phyloP scores from a whole-genome alignment of 768 basidiomycete genomes.

The Russula griseocarnosa region DNA sequence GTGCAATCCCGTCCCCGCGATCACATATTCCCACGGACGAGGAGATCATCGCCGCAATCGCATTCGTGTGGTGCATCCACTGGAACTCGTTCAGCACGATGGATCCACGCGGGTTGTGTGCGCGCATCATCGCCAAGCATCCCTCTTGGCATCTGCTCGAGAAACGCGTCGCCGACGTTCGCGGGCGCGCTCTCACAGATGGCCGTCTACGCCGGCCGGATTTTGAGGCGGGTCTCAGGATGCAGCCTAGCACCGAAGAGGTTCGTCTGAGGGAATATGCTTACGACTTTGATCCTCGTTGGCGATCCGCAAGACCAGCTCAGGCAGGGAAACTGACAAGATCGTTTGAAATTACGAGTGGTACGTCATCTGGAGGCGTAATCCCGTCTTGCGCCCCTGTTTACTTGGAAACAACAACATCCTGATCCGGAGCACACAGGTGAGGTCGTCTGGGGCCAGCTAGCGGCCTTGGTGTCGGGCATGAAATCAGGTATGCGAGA shows the following conservation, averaged over 20 bases:
- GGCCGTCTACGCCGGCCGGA: constrained; percentile 19
- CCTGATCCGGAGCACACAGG: constrained; percentile 1
- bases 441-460: constrained; percentile 27
- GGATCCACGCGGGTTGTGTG: constrained; percentile 13
- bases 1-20: constrained; percentile 14
- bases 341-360: constrained; percentile 23
- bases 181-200: constrained; percentile 15
- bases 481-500: constrained; percentile 25
- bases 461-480: constrained; percentile 20
- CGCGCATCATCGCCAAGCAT: constrained; percentile 18
- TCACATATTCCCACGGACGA: constrained; percentile 21
- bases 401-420: neutral
- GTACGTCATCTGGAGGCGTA: constrained; percentile 10
- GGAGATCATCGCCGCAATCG: constrained; percentile 23
- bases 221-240: constrained; percentile 18
- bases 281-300: constrained; percentile 20
- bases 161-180: constrained; percentile 18
- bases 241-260: constrained; percentile 22
- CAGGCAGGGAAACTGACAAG: constrained; percentile 4
- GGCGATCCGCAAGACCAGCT: constrained; percentile 15
- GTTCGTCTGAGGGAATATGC: constrained; percentile 13
- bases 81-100: constrained; percentile 27
- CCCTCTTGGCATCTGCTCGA: constrained; percentile 20
- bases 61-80: constrained; percentile 25
- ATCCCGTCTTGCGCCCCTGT: neutral